A percentile compares a stretch with the other conserved stretches of the same genome.
These are phyloP conservation scores for Myxozyma melibiosi DNA, from an alignment of 805 yeast species.

Conservation along the genomic window DNA sequence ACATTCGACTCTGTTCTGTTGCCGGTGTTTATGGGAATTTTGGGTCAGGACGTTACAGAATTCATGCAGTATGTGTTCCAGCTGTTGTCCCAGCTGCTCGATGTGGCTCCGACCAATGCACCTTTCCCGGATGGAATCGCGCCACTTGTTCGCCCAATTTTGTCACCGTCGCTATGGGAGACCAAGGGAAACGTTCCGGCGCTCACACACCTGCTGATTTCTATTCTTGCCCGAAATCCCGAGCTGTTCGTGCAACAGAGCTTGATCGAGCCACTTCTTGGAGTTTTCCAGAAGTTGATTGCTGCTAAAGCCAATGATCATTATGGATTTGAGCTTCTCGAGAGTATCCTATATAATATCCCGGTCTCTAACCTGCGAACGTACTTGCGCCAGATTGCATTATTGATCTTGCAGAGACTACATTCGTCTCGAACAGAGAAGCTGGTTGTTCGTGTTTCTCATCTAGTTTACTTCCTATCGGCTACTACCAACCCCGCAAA, in stretches of 20 bases:
- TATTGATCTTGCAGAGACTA: constrained; percentile 74
- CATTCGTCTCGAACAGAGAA: constrained; percentile 81
- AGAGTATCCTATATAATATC: constrained; percentile 61
- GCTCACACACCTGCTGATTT: constrained; percentile 72
- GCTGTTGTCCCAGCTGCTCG: constrained; percentile 77
- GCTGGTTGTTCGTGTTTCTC: constrained; percentile 68
- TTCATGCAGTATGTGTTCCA: constrained; percentile 93
- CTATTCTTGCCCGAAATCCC: constrained; percentile 56
- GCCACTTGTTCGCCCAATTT: constrained; percentile 72
- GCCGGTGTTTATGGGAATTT: constrained; percentile 65
- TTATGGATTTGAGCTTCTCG: constrained; percentile 83
- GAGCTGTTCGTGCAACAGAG: constrained; percentile 48
- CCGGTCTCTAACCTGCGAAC: constrained; percentile 54
- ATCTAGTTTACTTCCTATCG: constrained; percentile 60
- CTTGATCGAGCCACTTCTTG: constrained; percentile 73
- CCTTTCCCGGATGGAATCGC: constrained; percentile 66
- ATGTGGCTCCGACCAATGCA: constrained; percentile 52
- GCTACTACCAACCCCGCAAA: constrained; percentile 43
- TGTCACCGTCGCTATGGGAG: constrained; percentile 95
- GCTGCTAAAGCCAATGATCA: constrained; percentile 80
- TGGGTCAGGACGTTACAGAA: constrained; percentile 87
- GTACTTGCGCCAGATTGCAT: constrained; percentile 70
- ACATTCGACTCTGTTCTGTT: constrained; percentile 56
- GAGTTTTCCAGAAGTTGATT: constrained; percentile 93
- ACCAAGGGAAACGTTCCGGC: constrained; percentile 92